phyloP scores from a whole-genome alignment of 2,329 filamentous ascomycete genomes.

The Chrysoporthe puriensis region DNA sequence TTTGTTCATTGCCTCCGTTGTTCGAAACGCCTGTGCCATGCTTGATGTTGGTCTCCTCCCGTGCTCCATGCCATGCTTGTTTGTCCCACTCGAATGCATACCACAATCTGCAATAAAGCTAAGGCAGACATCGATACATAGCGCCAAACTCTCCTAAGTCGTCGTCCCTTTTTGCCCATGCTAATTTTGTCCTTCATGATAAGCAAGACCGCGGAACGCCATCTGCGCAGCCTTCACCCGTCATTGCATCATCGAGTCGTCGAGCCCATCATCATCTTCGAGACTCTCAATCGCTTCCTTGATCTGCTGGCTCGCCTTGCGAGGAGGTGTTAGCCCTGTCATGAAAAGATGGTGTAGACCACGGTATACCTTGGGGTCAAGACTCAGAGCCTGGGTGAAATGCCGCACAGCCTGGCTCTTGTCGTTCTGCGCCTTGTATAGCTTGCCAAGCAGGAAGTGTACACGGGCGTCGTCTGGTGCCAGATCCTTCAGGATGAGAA shows the following conservation, averaged over 20 bases:
- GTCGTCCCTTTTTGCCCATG: background rate
- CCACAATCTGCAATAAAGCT: background rate
- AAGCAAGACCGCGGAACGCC: background rate
- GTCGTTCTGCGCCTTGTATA: slow-evolving; percentile 74
- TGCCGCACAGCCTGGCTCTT: slow-evolving; percentile 84
- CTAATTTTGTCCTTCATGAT: background rate
- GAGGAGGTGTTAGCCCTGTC: slow-evolving; percentile 6
- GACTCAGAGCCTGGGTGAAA: slow-evolving; percentile 90
- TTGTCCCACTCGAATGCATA: slow-evolving; percentile 7
- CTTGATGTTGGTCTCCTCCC: slow-evolving; percentile 16
- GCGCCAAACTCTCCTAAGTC: slow-evolving; percentile 1
- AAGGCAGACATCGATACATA: background rate
- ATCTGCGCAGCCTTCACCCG: slow-evolving; percentile 17
- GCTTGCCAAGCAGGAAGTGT: slow-evolving; percentile 88
- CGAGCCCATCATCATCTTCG: slow-evolving; percentile 76
- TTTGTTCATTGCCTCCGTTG: background rate
- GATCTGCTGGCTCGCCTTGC: slow-evolving; percentile 89
- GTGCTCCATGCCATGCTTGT: slow-evolving; percentile 25
- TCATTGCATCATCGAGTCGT: slow-evolving; percentile 66
- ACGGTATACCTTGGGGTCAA: slow-evolving; percentile 86
- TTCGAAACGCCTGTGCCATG: slow-evolving; percentile 20
- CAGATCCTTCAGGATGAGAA: slow-evolving; percentile 86
- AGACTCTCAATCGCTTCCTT: slow-evolving; percentile 96
- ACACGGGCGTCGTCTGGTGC: slow-evolving; percentile 95
- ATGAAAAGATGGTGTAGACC: background rate